Conservation (phyloP, 371 early-diverging fungal species). For the Zancudomyces culisetae region DNA sequence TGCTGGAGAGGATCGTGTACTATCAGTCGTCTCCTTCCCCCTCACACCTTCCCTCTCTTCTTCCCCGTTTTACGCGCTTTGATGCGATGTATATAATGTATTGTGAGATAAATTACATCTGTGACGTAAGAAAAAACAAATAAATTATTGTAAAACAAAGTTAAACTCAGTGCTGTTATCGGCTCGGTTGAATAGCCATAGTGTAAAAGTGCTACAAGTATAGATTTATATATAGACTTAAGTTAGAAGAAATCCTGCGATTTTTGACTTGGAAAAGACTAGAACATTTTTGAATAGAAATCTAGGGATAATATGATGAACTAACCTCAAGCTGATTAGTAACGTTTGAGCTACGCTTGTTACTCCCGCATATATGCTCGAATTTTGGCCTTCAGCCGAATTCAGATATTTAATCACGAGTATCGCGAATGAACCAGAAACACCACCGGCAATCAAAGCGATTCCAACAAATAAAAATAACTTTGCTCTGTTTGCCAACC, state of each 20-base stretch:
- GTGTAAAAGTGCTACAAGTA: neutral
- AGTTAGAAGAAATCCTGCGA: too few species aligned
- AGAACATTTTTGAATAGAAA: too few species aligned
- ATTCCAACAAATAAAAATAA: slow-evolving; percentile 23
- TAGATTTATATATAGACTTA: too few species aligned
- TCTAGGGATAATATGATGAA: too few species aligned
- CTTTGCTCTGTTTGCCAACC: slow-evolving; percentile 21
- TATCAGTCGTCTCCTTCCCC: too few species aligned
- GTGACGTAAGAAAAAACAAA: too few species aligned
- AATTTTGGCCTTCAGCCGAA: slow-evolving; percentile 11
- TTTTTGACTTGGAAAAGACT: too few species aligned
- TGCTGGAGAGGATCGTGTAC: too few species aligned
- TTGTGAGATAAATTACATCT: too few species aligned
- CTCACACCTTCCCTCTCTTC: too few species aligned
- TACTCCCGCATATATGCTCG: slow-evolving; percentile 16
- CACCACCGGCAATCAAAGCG: slow-evolving; percentile 21
- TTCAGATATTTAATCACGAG: slow-evolving; percentile 22
- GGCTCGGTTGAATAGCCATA: neutral
- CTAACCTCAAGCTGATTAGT: slow-evolving; percentile 10
- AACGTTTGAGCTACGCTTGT: slow-evolving; percentile 19
- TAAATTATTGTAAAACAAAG: slow-evolving; percentile 16
- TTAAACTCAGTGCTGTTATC: neutral
- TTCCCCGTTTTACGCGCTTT: too few species aligned
- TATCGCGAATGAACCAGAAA: slow-evolving; percentile 23
- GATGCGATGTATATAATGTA: too few species aligned